Base-by-base conservation (phyloP, 208 protist genomes). In the Phytomonas sp. region DNA sequence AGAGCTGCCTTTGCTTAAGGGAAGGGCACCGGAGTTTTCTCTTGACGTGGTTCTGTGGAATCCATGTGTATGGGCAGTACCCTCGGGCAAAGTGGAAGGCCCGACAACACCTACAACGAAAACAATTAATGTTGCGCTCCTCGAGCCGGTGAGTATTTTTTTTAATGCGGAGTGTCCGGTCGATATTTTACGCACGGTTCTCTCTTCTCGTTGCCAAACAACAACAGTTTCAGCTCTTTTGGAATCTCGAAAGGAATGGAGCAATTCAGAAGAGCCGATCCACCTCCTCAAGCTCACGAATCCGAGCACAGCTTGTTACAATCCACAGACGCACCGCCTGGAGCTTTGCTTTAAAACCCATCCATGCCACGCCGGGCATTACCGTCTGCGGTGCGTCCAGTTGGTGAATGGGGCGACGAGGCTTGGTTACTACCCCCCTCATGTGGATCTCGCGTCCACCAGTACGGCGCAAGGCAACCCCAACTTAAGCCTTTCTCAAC, bases 241-340 rank as follows among this genome's bases (percentile, higher is more conserved):
- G 11, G 83, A 82, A 64, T 93, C 88, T n/a, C 84, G 80, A 30
- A 90, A 88, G 33, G 79, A 91, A 59, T 93, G 88, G 88, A 13
- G 13, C 5, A 78, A 88, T 59, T 31, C 66, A 8, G 63, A 71
- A n/a, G 88, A 93, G 76, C 28, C 73, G 0, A 84, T 75, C n/a
- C 88, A 93, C 68, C 75, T 91, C 29, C 76, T 93, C 59, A 62
- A 75, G 8, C 72, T 88, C 11, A 30, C 63, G n/a, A 65, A 70
- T 63, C 61, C 64, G 26, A 67, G 70, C 15, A 59, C 53, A 1
- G 69, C 71, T 51, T 43, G 34, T 32, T 86, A 84, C 78, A 67
- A 87, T 46, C 67, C 66, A 29, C 62, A 51, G 20, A 83, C 62
- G 11, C 71, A 68, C 1, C 63, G 72, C 46, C 62, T 93, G 53